phyloP scores from a whole-genome alignment of 805 yeast species.

The Nakazawaea wyomingensis region DNA sequence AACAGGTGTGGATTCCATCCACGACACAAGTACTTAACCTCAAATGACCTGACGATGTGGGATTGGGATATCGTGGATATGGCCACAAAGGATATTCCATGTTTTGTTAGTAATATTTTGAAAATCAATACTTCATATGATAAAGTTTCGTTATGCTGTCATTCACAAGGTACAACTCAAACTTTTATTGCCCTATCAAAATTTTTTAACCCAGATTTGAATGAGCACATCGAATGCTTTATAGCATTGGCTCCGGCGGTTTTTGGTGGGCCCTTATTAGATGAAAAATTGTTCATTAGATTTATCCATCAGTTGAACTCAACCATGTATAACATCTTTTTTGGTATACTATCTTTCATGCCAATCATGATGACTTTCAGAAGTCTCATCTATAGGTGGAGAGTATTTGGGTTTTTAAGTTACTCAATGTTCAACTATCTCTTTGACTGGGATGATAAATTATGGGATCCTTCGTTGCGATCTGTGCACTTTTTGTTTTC shows the following conservation, averaged over 20 bases:
- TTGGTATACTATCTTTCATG: conserved; percentile 76
- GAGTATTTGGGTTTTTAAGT: conserved; percentile 58
- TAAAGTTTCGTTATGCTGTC: conserved; percentile 66
- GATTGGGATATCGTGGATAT: conserved; percentile 88
- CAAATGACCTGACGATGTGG: conserved; percentile 63
- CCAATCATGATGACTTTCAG: conserved; percentile 68
- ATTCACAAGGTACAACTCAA: conserved; percentile 93
- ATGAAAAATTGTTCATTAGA: conserved; percentile 54
- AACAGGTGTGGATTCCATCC: conserved; percentile 85
- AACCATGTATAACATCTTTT: conserved; percentile 41
- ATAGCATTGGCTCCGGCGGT: conserved; percentile 88
- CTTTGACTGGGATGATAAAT: conserved; percentile 78
- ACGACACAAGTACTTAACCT: conserved; percentile 45
- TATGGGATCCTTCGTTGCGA: conserved; percentile 68
- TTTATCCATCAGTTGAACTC: conserved; percentile 53
- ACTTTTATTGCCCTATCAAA: conserved; percentile 62
- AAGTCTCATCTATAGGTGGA: conserved; percentile 37
- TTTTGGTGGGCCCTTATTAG: conserved; percentile 74
- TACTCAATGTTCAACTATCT: conserved; percentile 82
- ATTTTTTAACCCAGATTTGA: conserved; percentile 36
- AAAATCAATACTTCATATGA: conserved; percentile 27
- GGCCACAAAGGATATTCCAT: conserved; percentile 73
- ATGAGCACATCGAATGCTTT: conserved; percentile 57
- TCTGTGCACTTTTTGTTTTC: conserved; percentile 78
- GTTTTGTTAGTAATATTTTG: conserved; percentile 60